phyloP scores from a whole-genome alignment of 1,284 basidiomycete species.

The Jaminaea rosea region DNA sequence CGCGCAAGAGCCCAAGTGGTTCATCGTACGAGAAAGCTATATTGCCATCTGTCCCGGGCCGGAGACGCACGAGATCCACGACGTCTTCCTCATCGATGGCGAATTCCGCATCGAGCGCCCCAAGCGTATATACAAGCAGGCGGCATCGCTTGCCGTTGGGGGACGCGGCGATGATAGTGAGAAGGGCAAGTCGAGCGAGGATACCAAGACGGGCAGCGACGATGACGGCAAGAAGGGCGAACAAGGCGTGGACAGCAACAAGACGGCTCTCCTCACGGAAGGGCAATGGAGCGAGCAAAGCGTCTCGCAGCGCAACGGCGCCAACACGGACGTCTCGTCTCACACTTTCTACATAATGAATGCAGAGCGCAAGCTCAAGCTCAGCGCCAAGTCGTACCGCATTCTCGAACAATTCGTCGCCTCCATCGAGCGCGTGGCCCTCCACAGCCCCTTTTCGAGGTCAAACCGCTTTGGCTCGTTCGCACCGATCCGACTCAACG shows the following conservation, averaged over 20 bases:
- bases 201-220: neutral
- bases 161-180: slow-evolving; percentile 2
- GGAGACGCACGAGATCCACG: slow-evolving; percentile 64
- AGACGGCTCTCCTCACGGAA: slow-evolving; percentile 24
- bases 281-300: neutral
- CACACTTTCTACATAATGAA: slow-evolving; percentile 93
- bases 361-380: slow-evolving; percentile 76
- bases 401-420: slow-evolving; percentile 98
- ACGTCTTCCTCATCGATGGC: slow-evolving; percentile 84
- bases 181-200: neutral
- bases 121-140: slow-evolving; percentile 47
- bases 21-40: slow-evolving; percentile 85
- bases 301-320: slow-evolving; percentile 14
- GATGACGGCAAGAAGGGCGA: neutral
- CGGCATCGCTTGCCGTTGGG: slow-evolving; percentile 30
- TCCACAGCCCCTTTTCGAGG: slow-evolving; percentile 61
- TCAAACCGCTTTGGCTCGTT: slow-evolving; percentile 72
- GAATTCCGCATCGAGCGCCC: slow-evolving; percentile 72
- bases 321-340: slow-evolving; percentile 49
- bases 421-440: slow-evolving; percentile 73
- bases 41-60: slow-evolving; percentile 78
- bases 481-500: slow-evolving; percentile 83
- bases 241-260: neutral
- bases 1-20: slow-evolving; percentile 74
- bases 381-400: slow-evolving; percentile 80